Evolutionary conservation across 1,284 basidiomycete genomes (phyloP), one percentile per base, ranked within the genome.

Genomic region (Cryptococcus deneoformans): DNA sequence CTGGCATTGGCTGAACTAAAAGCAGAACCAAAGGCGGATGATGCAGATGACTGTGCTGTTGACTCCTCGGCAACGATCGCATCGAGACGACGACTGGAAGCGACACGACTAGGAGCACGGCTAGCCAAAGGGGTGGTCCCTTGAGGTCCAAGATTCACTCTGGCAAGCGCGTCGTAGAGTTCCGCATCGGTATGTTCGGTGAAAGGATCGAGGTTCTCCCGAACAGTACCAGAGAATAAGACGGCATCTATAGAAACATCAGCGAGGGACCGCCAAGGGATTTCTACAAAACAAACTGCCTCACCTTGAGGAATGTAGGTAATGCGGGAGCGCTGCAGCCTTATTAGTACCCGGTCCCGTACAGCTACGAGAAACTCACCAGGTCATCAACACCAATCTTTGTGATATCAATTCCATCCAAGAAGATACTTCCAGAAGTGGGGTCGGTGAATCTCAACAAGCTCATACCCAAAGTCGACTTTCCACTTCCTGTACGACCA

Each of bases 361-460:
- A 5, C 12, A 29, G 8, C 29, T 24, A 6, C 8, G 36, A 5
- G 29, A 10, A n/a, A 62, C 64, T 58, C 37, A 67, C 86, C 38
- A 96, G 73, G 73, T 94, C 91, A 69, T 90, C 83, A 24, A 95
- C 79, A 1, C 92, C 92, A 61, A 98, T 93, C 5, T 80, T 86
- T 0, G 88, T 86, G 57, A 96, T 90, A 73, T 96, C 91, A 64
- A 96, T 86, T 0, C 92, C 92, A 64, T 94, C 92, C 45, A 96
- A 86, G 53, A 87, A 53, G 60, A 97, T 93, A 49, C 81, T 83
- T 0, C 94, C 94, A 9, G 79, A 78, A 1, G 83, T 80, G 0
- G 92, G 92, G 68, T 98, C 93, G 6, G 88, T 87, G 68, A 97
- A 96, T 59, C 93, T 85, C 62, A 98, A 76, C 29, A 97, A 79